Conservation (phyloP, 257 asterid genomes). For the Solanum arcanum region DNA sequence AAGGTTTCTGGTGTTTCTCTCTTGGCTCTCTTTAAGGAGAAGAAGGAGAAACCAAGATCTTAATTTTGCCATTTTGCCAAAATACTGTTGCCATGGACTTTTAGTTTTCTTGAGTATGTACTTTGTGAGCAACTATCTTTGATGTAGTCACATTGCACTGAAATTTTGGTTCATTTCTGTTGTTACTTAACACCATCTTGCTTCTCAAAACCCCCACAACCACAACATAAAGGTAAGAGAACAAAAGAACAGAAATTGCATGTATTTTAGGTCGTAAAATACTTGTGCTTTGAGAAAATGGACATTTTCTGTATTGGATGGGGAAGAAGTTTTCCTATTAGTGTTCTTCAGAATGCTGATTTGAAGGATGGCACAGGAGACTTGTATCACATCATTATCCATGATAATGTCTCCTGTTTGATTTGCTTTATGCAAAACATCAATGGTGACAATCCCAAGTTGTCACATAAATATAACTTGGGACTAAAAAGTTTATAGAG, state of each 20-base stretch:
- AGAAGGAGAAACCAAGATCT: conserved; percentile 12
- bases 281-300: background rate
- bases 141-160: background rate
- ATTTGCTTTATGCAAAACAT: background rate
- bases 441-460: background rate
- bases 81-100: background rate
- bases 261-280: background rate
- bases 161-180: background rate
- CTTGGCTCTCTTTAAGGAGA: conserved; percentile 15
- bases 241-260: background rate
- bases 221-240: background rate
- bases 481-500: background rate
- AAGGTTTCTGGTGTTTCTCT: conserved; percentile 17
- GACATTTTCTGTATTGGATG: background rate
- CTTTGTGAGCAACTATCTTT: background rate
- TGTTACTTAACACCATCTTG: background rate
- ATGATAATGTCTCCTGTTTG: background rate
- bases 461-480: background rate
- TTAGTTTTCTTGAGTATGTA: background rate
- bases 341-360: background rate
- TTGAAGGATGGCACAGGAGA: background rate
- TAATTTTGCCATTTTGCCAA: background rate
- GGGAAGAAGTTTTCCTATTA: no score
- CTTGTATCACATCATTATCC: background rate
- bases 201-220: background rate